Conservation (phyloP, 305 asterid genomes). For the Petunia hybrid region DNA sequence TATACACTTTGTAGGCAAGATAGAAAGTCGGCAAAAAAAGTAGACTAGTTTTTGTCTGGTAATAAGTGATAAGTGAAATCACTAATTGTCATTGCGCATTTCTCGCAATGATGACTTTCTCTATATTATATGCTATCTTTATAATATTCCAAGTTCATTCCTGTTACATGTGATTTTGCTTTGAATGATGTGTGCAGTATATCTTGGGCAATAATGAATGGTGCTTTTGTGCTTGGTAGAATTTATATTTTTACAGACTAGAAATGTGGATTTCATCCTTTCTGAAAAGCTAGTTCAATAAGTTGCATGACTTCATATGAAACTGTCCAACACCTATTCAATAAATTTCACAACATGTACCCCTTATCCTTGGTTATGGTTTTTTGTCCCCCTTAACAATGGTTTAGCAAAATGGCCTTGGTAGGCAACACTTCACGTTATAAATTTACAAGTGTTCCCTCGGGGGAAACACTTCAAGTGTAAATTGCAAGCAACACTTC, state of each 20-base stretch:
- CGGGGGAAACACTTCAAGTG: too few relatives aligned
- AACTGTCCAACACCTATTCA: background rate
- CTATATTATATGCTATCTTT: background rate
- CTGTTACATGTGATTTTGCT: slow-evolving; percentile 13
- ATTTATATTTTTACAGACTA: background rate
- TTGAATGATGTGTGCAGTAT: background rate
- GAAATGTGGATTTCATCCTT: background rate
- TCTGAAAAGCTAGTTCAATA: background rate
- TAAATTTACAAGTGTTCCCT: too few relatives aligned
- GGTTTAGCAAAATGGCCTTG: too few relatives aligned
- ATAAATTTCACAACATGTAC: too few relatives aligned
- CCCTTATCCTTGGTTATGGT: too few relatives aligned
- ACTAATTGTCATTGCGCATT: background rate
- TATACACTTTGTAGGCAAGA: background rate
- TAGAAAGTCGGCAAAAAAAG: too few relatives aligned
- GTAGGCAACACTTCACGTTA: too few relatives aligned
- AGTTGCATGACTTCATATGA: background rate
- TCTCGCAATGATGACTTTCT: slow-evolving; percentile 9
- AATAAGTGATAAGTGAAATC: background rate
- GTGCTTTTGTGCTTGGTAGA: slow-evolving; percentile 10
- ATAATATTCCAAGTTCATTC: background rate
- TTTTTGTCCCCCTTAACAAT: too few relatives aligned
- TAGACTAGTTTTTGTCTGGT: background rate
- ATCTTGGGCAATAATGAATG: background rate
- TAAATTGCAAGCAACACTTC: too few relatives aligned